A percentile compares a stretch with the other conserved stretches of the same genome.
Evolutionary conservation across 306 rosid species (phyloP).

Genomic region (Potentilla sterilis): DNA sequence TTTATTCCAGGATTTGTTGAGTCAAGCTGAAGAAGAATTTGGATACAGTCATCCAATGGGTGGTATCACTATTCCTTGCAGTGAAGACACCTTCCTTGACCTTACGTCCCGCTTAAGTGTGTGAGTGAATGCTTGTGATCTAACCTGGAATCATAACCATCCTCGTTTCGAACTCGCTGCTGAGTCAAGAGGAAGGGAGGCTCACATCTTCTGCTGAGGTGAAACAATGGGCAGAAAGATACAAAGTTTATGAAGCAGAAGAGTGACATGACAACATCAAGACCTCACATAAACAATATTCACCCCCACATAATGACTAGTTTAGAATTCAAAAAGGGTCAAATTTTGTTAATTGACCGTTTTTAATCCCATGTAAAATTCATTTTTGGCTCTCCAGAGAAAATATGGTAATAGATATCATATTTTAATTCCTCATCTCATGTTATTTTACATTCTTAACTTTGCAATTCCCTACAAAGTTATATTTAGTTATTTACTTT

Average conservation of each 20-base stretch:
- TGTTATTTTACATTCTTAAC: not conserved
- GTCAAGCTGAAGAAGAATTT: not conserved
- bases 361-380: not conserved
- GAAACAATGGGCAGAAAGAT: not conserved
- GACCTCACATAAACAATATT: not conserved
- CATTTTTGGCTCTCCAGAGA: not conserved
- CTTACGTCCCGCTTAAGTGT: not conserved
- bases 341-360: not conserved
- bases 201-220: not conserved
- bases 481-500: not conserved
- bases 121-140: not conserved
- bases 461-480: not conserved
- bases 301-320: not conserved
- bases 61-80: not conserved
- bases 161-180: not conserved
- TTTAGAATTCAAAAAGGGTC: not conserved
- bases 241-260: not conserved
- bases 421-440: not conserved
- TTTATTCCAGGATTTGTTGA: not conserved
- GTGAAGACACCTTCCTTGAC: not conserved
- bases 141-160: not conserved
- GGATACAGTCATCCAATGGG: conserved; percentile 1
- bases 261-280: not conserved
- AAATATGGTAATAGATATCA: not conserved
- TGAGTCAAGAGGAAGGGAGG: not conserved